Evolutionary conservation across 2,329 filamentous ascomycete species (phyloP), one percentile per base, ranked within the genome.

Genomic region (Chaetomiaceae sp.): DNA sequence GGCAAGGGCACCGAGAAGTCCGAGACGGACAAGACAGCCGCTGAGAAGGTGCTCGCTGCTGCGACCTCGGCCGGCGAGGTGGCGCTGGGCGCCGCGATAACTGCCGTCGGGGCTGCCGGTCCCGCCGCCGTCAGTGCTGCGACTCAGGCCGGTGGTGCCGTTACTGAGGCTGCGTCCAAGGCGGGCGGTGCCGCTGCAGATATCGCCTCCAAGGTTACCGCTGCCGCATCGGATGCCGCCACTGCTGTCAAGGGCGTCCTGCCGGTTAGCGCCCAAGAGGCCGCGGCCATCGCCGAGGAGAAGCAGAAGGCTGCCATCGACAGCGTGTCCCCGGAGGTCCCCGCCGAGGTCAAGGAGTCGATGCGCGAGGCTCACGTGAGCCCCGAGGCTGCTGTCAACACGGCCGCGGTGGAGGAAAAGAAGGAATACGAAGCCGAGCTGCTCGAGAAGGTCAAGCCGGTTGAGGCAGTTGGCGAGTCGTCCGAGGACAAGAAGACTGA

Each of bases 371-470:
- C 61, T 5, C 79, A 82, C 51, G 69, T 77, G 63, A 76, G 74
- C 56, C 85, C 88, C 8, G 89, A 94, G 71, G 89, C 89, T 31
- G 81, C 87, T 33, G 79, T 80, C 51, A 86, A 84, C 69, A 74
- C 82, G 1, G 77, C 78, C 51, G 87, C 84, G 17, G 87, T 94
- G 6, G 72, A 80, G 58, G 88, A 91, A 63, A 94, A 94, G 80
- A 82, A 81, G 68, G 78, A 75, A 9, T 77, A 91, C 5, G 89
- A 95, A 73, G 70, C 81, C 23, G 87, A 95, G 72, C 76, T 95
- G 8, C 74, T 91, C 44, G 77, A 82, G 59, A 81, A 87, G 68
- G 77, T 84, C 57, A 75, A 79, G 68, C 66, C 70, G 2, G 22
- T n/a, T 4, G 48, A 55, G 20, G 39, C 38, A 9, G 25, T 34